Base-by-base conservation (phyloP, 139 green algal genomes). In the Tetradesmus lagerheimii region DNA sequence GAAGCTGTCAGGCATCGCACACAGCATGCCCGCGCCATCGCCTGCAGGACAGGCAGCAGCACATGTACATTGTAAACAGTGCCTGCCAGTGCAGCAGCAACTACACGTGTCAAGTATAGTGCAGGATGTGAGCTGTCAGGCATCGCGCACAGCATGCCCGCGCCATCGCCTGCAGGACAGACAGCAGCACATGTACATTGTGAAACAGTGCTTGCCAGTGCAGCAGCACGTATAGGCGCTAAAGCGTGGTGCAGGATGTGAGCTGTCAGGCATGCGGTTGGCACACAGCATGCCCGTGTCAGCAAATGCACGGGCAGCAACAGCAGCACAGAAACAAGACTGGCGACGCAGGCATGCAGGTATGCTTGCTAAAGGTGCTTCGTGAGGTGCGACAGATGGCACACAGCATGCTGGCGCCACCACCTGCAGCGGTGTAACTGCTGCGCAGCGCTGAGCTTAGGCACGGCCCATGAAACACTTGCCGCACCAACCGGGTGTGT, bases 11-110 rank as follows among this genome's bases (percentile, higher is more conserved):
- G 98, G 98, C 77, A 99, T 97, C 57, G 94, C 94, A 31, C 96
- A 92, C 75, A 99, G 92, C 89, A 99, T 98, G 45, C 98, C 98
- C 1, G 98, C 98, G 43, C 98, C 98, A 85, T 99, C 97, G 39
- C 97, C 96, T 97, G 91, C 47, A 39, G 29, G 31, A 86, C 53
- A 87, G 25, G 14, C 62, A 84, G 35, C 31, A 89, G 71, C 80
- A 37, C 6, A 38, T 86, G n/a, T n/a, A n/a, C n/a, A n/a, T n/a
- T n/a, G n/a, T n/a, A n/a, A n/a, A n/a, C n/a, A n/a, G n/a, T n/a
- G n/a, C n/a, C n/a, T n/a, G n/a, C n/a, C n/a, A n/a, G n/a, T n/a
- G n/a, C n/a, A n/a, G n/a, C n/a, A n/a, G n/a, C n/a, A n/a, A n/a
- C n/a, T n/a, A n/a, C n/a, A n/a, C n/a, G n/a, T n/a, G n/a, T n/a